phyloP scores from a whole-genome alignment of 78 protist genomes.

The Isochrysis galbana region DNA sequence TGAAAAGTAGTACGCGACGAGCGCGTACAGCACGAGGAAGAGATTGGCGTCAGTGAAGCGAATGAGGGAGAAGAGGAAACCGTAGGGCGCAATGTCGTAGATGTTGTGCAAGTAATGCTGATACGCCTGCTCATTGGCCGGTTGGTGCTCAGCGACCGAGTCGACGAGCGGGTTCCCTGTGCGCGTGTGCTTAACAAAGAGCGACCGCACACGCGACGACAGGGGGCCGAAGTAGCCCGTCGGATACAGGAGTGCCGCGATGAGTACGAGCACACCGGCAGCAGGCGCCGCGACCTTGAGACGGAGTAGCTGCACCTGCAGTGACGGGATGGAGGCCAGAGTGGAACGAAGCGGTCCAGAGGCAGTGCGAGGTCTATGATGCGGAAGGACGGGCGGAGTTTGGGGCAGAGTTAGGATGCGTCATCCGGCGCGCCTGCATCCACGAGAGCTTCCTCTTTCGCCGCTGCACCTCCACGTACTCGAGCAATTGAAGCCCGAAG shows the following conservation, averaged over 20 bases:
- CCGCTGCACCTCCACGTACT: background rate
- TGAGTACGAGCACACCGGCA: background rate
- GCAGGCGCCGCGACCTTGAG: background rate
- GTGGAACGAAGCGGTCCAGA: too few species aligned
- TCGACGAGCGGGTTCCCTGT: slow-evolving; percentile 52
- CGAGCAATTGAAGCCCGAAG: slow-evolving; percentile 14
- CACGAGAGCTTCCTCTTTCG: background rate
- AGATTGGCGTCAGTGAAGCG: background rate
- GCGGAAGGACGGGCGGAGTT: too few species aligned
- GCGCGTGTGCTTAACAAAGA: slow-evolving; percentile 44
- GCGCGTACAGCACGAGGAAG: background rate
- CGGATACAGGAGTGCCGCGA: background rate
- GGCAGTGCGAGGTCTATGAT: too few species aligned
- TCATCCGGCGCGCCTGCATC: background rate
- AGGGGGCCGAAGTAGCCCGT: slow-evolving; percentile 34
- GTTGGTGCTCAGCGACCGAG: slow-evolving; percentile 57
- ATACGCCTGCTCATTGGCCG: background rate
- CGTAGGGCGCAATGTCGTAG: background rate
- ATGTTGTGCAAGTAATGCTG: background rate
- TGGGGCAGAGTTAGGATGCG: too few species aligned
- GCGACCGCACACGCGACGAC: slow-evolving; percentile 26
- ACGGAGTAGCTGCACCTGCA: background rate
- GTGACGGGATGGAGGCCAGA: background rate
- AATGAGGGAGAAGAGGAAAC: background rate
- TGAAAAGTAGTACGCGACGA: slow-evolving; percentile 28